Conservation (phyloP, 108 stramenopile genomes). For the Schizochytrium sp. region DNA sequence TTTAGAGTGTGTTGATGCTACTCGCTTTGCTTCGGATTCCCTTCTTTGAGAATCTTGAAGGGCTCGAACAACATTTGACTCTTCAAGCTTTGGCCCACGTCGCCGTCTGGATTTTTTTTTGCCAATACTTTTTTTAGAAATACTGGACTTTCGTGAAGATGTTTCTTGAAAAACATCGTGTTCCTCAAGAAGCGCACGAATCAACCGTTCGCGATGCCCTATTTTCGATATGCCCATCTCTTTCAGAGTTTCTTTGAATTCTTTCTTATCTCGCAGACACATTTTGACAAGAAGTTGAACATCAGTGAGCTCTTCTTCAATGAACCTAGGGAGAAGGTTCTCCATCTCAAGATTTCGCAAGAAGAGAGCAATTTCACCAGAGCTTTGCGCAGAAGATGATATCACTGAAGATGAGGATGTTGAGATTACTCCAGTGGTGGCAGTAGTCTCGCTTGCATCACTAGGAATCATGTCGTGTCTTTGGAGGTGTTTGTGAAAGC, state of each 20-base stretch:
- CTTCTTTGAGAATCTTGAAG: neutral
- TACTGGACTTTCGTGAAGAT: neutral
- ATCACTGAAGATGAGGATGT: too few relatives aligned
- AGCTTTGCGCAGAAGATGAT: too few relatives aligned
- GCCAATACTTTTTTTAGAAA: neutral
- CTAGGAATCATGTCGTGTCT: neutral
- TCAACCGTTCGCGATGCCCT: slow-evolving; percentile 6
- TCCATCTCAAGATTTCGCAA: neutral
- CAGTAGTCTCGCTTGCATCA: neutral
- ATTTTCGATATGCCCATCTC: slow-evolving; percentile 20
- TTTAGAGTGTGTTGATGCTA: neutral
- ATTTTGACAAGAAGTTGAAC: neutral
- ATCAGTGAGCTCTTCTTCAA: neutral
- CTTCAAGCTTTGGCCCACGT: neutral
- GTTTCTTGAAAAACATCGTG: neutral
- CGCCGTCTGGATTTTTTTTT: neutral
- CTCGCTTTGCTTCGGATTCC: neutral
- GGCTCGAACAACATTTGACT: slow-evolving; percentile 1
- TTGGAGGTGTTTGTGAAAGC: neutral
- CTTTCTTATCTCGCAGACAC: neutral
- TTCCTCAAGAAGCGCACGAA: slow-evolving; percentile 4
- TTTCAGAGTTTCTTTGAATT: neutral
- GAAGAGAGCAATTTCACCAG: neutral
- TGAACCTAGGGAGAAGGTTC: neutral
- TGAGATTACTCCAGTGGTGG: neutral